Evolutionary conservation across 768 basidiomycete species (phyloP), one percentile per base, ranked within the genome.

Genomic region (Rhodosporidiobolus sp.): DNA sequence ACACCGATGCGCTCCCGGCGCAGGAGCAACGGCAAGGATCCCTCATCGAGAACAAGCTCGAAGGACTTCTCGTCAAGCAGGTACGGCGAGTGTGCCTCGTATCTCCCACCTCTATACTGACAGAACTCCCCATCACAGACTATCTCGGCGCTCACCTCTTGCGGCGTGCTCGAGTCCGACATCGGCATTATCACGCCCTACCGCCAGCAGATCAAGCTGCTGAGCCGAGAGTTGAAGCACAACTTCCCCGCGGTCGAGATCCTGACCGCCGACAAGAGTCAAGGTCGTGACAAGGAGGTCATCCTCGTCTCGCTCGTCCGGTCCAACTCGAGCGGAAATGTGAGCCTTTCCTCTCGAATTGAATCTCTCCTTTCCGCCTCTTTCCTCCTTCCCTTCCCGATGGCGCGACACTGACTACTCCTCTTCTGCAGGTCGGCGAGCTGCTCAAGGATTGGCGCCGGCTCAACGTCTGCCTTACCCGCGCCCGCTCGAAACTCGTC

Each of bases 401-500:
- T 24, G 43, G n/a, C n/a, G n/a, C n/a, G n/a, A n/a, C n/a, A n/a
- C 61, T 28, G 20, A 49, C 30, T 7, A 6, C 4, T 2, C n/a
- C 9, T 17, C 26, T 4, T 45, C 38, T 56, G 28, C 72, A 95
- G 94, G 85, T 92, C 35, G 96, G 96, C 16, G 94, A 97, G 64
- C 85, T 99, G 4, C 84, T 98, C 34, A 92, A 90, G 77, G 96
- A 99, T 79, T 97, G 95, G 94, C 85, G 96, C 49, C 82, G 96
- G 46, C 89, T 97, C 85, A 99, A 99, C 78, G 96, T 99, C 26
- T 90, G 93, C 12, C 92, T 98, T 80, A 97, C 95, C 1, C 89
- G 96, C 24, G 95, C 94, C 0, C 87, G 89, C 65, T 86, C 87
- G 46, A 99, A 99, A 82, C 83, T 99, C 4, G 84, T 97, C 80